Evolutionary conservation across 257 asterid genomes (phyloP).

Genomic region (Jaltomata sinuosa): DNA sequence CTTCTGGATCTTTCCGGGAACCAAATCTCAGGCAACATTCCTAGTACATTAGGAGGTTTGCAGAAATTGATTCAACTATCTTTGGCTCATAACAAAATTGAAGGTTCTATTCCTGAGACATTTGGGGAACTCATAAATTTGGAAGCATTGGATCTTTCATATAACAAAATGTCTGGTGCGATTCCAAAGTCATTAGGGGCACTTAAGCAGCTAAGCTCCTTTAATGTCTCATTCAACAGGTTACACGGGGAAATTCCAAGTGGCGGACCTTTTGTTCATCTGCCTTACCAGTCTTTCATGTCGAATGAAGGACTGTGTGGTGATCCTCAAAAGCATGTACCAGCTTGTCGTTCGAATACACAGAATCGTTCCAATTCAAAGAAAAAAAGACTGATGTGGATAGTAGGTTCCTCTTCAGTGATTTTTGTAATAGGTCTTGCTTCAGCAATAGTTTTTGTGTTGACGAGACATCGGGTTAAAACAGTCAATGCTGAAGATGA

Average conservation of each 20-base stretch:
- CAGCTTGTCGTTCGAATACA: not conserved
- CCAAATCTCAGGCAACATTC: conserved; percentile 16
- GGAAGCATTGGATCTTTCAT: conserved; percentile 19
- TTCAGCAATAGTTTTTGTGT: not conserved
- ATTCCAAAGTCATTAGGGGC: conserved; percentile 23
- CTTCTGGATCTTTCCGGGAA: conserved; percentile 3
- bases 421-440: not conserved
- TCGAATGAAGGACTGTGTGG: not conserved
- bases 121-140: conserved; percentile 5
- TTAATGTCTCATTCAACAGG: not conserved
- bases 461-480: not conserved
- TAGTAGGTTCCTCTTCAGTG: not conserved
- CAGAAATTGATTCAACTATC: conserved; percentile 7
- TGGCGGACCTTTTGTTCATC: not conserved
- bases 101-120: conserved; percentile 24
- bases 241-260: not conserved
- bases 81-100: conserved; percentile 17
- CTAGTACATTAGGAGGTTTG: conserved; percentile 14
- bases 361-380: not conserved
- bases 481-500: not conserved
- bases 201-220: not conserved
- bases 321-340: not conserved
- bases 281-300: not conserved
- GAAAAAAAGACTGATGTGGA: not conserved
- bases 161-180: conserved; percentile 20